Percentiles rank a stretch among this genome's conserved stretches.
Evolutionary conservation across 192 early-diverging fungal species (phyloP).

Genomic region (Lobosporangium transversale): DNA sequence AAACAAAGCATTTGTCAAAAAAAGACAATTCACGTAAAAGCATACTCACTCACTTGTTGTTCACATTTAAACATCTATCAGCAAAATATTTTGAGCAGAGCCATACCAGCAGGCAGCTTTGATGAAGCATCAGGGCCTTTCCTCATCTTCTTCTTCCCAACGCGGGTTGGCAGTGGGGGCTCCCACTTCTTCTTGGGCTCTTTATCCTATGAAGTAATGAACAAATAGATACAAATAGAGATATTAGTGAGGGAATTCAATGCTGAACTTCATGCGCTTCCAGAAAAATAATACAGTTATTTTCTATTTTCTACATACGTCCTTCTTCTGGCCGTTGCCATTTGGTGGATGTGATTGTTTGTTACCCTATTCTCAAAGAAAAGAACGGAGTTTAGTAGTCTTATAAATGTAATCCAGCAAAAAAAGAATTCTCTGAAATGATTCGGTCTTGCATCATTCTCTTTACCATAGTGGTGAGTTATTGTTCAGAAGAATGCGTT

Average conservation of each 20-base stretch:
- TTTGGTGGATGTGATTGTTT: slow-evolving; percentile 51
- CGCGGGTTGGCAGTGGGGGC: slow-evolving; percentile 97
- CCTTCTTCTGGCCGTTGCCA: slow-evolving; percentile 47
- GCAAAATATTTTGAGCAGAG: too few species aligned
- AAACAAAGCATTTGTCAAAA: too few species aligned
- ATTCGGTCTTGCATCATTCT: background rate
- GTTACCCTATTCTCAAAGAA: slow-evolving; percentile 28
- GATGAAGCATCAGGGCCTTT: slow-evolving; percentile 89
- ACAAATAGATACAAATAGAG: too few species aligned
- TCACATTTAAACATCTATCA: too few species aligned
- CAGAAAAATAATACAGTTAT: too few species aligned
- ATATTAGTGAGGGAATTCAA: too few species aligned
- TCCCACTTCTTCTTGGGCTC: slow-evolving; percentile 98
- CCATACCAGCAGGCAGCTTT: slow-evolving; percentile 90
- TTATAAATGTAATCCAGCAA: background rate
- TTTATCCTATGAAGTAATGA: slow-evolving; percentile 71
- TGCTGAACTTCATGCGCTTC: too few species aligned
- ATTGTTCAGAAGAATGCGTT: background rate
- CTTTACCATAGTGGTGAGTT: background rate
- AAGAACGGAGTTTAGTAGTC: background rate
- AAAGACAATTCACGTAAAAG: too few species aligned
- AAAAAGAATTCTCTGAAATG: too few species aligned
- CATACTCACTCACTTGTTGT: too few species aligned
- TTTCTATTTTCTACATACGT: slow-evolving; percentile 28
- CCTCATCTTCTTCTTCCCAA: slow-evolving; percentile 96